Percentiles rank a stretch among this genome's conserved stretches.
These are phyloP conservation scores for Chrysochromulina tobinii DNA, from an alignment of 78 protist species.

Conservation along the genomic window DNA sequence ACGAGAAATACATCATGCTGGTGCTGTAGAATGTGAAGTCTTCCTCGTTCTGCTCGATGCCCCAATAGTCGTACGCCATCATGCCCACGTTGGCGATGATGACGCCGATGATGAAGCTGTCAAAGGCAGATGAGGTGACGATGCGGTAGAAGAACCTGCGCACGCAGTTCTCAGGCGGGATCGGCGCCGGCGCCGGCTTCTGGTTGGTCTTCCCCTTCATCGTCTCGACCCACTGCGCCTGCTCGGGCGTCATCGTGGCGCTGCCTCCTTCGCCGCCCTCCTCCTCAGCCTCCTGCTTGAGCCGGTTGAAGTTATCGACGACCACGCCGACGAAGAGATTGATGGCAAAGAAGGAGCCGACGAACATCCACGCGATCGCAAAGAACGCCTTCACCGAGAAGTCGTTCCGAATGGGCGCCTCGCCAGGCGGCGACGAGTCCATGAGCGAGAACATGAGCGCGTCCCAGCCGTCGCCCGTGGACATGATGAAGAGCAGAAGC, in stretches of 20 bases:
- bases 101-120: not conserved
- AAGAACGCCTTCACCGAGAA: not conserved
- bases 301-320: not conserved
- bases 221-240: not conserved
- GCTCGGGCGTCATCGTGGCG: not conserved
- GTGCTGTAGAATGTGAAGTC: too few relatives aligned
- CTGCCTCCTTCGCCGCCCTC: not conserved
- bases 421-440: not conserved
- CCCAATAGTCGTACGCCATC: not conserved
- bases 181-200: not conserved
- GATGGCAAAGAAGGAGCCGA: constrained; percentile 48
- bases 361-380: constrained; percentile 27
- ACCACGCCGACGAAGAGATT: constrained; percentile 47
- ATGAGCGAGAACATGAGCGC: constrained; percentile 9
- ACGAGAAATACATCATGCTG: not conserved
- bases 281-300: not conserved
- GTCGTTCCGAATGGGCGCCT: not conserved
- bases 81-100: constrained; percentile 13
- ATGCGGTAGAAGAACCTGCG: not conserved
- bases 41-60: too few relatives aligned
- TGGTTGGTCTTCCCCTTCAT: not conserved
- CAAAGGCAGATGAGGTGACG: not conserved
- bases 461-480: constrained; percentile 29
- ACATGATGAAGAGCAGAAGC: not conserved
- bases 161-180: not conserved